A percentile compares a stretch with the other conserved stretches of the same genome.
These are phyloP conservation scores for Leishmania martiniquensis DNA, from an alignment of 208 protist genomes.

Conservation along the genomic window DNA sequence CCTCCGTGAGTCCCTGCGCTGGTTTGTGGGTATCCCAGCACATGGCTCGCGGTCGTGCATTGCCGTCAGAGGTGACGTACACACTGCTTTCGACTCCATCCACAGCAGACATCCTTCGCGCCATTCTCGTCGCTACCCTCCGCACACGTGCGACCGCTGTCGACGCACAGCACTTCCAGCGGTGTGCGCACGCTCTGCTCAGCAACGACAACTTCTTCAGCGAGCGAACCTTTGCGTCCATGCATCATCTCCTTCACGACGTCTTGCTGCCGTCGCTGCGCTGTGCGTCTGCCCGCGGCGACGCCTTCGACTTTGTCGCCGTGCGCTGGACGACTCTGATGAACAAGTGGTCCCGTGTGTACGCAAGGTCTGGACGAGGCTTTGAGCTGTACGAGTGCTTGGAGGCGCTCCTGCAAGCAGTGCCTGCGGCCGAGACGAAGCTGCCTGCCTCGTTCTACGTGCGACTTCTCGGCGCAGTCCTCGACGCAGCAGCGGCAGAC, in stretches of 20 bases:
- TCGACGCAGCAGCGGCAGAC: constrained; percentile 38
- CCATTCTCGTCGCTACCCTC: constrained; percentile 34
- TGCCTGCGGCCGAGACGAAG: constrained; percentile 59
- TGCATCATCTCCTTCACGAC: constrained; percentile 48
- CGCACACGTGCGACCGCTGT: constrained; percentile 17
- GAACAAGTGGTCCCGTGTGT: constrained; percentile 78
- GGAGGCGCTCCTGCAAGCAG: constrained; percentile 32
- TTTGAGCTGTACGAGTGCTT: constrained; percentile 45
- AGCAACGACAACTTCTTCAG: constrained; percentile 79
- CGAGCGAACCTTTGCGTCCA: constrained; percentile 36
- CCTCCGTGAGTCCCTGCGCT: constrained; percentile 10
- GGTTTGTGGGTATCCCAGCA: constrained; percentile 11
- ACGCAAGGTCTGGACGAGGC: constrained; percentile 53
- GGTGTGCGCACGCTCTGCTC: constrained; percentile 52
- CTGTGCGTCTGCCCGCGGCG: neutral
- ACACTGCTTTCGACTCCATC: constrained; percentile 29
- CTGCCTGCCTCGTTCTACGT: constrained; percentile 65
- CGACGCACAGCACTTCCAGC: constrained; percentile 31
- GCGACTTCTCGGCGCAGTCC: constrained; percentile 59
- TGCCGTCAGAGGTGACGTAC: constrained; percentile 15
- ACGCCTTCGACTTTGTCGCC: constrained; percentile 51
- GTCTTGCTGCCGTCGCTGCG: constrained; percentile 32
- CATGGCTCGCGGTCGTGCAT: constrained; percentile 1
- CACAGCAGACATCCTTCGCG: constrained; percentile 24
- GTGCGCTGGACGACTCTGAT: constrained; percentile 78